A percentile compares a stretch with the other conserved stretches of the same genome.
Conservation (phyloP, 768 basidiomycete genomes). For the Termitomyces sp. region DNA sequence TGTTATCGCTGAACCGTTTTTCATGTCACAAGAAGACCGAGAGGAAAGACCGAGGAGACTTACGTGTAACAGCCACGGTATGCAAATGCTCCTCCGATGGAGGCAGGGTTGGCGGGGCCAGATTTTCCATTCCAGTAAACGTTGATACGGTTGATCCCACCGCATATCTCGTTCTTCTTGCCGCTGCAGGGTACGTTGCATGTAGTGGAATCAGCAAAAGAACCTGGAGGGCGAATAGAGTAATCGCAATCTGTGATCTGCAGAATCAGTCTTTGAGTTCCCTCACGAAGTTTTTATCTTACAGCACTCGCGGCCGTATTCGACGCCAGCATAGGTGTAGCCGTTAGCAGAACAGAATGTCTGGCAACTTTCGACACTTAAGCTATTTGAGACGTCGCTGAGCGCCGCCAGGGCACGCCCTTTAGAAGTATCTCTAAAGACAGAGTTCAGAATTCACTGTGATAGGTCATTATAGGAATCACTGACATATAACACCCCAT, state of each 20-base stretch:
- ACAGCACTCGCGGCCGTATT: slow-evolving; percentile 7
- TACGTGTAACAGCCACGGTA: slow-evolving; percentile 14
- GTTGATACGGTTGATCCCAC: slow-evolving; percentile 4
- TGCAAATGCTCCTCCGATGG: slow-evolving; percentile 2
- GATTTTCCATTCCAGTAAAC: slow-evolving; percentile 6
- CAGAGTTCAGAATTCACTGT: background rate
- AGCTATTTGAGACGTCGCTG: background rate
- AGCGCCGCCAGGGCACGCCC: background rate
- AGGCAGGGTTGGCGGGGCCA: background rate
- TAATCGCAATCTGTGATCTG: slow-evolving; percentile 5
- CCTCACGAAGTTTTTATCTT: background rate
- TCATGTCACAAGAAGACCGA: background rate
- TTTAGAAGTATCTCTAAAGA: background rate
- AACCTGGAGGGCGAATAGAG: background rate
- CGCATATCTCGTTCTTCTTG: slow-evolving; percentile 1
- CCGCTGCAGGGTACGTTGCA: slow-evolving; percentile 3
- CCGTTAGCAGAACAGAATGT: slow-evolving; percentile 2
- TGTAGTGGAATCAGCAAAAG: background rate
- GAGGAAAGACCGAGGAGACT: background rate
- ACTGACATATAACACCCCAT: slow-evolving; percentile 5
- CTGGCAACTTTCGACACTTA: slow-evolving; percentile 7
- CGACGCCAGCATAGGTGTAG: slow-evolving; percentile 6
- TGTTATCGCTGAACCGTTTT: background rate
- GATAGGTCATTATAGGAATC: background rate
- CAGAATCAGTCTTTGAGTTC: background rate